These are phyloP conservation scores for Nitzschia sp. DNA, from an alignment of 108 stramenopile genomes.

Conservation along the genomic window DNA sequence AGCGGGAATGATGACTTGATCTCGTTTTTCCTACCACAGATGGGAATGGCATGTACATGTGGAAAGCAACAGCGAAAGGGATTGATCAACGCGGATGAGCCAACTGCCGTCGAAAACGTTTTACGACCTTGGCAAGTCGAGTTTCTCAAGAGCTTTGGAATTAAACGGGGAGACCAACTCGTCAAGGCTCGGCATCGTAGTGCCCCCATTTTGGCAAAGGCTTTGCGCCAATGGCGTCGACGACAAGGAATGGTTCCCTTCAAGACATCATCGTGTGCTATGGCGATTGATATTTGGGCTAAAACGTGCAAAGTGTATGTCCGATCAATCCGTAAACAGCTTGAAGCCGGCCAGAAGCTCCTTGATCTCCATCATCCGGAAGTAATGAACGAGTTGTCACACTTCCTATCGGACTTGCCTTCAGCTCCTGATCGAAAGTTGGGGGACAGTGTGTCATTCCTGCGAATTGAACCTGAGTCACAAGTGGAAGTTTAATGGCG, in stretches of 20 bases:
- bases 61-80: constrained; percentile 28
- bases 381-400: constrained; percentile 32
- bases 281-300: constrained; percentile 73
- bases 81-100: constrained; percentile 45
- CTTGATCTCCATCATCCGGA: constrained; percentile 18
- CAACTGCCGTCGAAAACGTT: constrained; percentile 62
- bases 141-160: constrained; percentile 51
- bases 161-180: constrained; percentile 44
- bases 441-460: not conserved
- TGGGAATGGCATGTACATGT: constrained; percentile 76
- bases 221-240: constrained; percentile 55
- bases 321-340: constrained; percentile 61
- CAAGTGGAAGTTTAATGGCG: constrained; percentile 28
- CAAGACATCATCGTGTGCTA: constrained; percentile 56
- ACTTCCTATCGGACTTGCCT: constrained; percentile 31
- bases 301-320: constrained; percentile 67
- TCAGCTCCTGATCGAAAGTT: constrained; percentile 21
- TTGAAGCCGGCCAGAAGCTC: constrained; percentile 14
- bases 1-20: constrained; percentile 64
- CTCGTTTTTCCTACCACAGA: constrained; percentile 72
- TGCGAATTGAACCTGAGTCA: constrained; percentile 22
- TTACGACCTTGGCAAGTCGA: constrained; percentile 73
- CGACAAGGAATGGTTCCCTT: constrained; percentile 44
- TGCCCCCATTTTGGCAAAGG: constrained; percentile 39
- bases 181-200: constrained; percentile 57